phyloP scores from a whole-genome alignment of 2,329 filamentous ascomycete species.

The Aspergillus brasiliensis region DNA sequence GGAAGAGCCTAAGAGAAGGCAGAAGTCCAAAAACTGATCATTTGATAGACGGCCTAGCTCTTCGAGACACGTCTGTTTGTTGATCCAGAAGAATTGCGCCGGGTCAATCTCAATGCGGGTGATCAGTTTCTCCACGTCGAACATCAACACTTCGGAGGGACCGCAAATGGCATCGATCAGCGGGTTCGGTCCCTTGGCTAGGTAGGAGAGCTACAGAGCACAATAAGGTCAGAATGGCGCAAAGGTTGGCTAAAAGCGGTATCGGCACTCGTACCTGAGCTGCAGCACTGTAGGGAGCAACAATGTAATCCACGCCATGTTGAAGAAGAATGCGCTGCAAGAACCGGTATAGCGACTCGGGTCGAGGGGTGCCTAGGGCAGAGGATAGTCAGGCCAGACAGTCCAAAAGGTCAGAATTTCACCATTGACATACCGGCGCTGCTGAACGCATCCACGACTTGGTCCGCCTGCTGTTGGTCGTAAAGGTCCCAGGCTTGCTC shows the following conservation, averaged over 20 bases:
- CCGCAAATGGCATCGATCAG: slow-evolving; percentile 77
- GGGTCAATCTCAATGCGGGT: slow-evolving; percentile 58
- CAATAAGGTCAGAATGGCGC: slow-evolving; percentile 2
- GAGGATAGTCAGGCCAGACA: slow-evolving; percentile 29
- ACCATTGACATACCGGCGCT: slow-evolving; percentile 64
- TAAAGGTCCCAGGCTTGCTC: slow-evolving; percentile 86
- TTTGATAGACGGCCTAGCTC: slow-evolving; percentile 66
- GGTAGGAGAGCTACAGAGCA: slow-evolving; percentile 64
- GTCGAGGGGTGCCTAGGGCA: slow-evolving; percentile 65
- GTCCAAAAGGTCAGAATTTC: not conserved
- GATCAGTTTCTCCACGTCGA: slow-evolving; percentile 77
- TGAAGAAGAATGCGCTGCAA: slow-evolving; percentile 73
- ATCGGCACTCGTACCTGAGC: slow-evolving; percentile 67
- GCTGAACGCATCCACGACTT: slow-evolving; percentile 85
- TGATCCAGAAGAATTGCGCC: slow-evolving; percentile 64
- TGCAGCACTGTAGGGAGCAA: slow-evolving; percentile 84
- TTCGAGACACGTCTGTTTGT: slow-evolving; percentile 70
- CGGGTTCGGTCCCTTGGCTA: slow-evolving; percentile 70
- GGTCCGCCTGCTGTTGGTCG: slow-evolving; percentile 73
- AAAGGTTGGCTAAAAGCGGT: not conserved
- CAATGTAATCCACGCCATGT: slow-evolving; percentile 71
- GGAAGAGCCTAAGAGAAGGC: slow-evolving; percentile 78
- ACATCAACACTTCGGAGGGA: slow-evolving; percentile 80
- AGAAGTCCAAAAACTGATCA: slow-evolving; percentile 78
- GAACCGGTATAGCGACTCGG: slow-evolving; percentile 73